These are phyloP conservation scores for Sporothrix globosa DNA, from an alignment of 2,329 filamentous ascomycete species.

Conservation along the genomic window DNA sequence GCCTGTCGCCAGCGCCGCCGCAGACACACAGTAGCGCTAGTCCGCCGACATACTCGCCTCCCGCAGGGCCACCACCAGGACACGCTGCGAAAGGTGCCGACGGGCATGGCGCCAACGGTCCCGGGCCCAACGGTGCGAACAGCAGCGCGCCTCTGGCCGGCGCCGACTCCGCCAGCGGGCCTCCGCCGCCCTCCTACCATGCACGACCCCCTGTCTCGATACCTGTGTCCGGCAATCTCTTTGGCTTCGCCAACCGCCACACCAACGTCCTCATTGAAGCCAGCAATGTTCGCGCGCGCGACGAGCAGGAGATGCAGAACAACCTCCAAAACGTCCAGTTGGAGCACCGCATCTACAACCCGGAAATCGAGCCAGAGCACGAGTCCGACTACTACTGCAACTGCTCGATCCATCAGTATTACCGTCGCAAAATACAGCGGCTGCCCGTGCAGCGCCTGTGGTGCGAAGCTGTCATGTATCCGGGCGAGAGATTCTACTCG, in stretches of 20 bases:
- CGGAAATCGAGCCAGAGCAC: conserved; percentile 53
- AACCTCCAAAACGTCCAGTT: conserved; percentile 47
- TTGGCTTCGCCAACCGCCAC: conserved; percentile 13
- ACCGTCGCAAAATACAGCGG: conserved; percentile 44
- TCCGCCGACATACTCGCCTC: conserved; percentile 5
- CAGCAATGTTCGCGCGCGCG: conserved; percentile 20
- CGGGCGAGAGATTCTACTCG: conserved; percentile 43
- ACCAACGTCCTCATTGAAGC: conserved; percentile 27
- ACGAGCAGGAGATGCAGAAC: conserved; percentile 50
- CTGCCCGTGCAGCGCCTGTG: conserved; percentile 47
- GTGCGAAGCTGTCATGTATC: conserved; percentile 53
- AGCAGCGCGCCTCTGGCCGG: not conserved
- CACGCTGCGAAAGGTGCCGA: not conserved
- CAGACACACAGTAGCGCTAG: not conserved
- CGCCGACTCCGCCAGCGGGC: not conserved
- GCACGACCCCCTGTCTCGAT: not conserved
- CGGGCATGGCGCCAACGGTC: not conserved
- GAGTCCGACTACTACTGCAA: conserved; percentile 47
- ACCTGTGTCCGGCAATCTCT: not conserved
- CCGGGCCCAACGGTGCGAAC: not conserved
- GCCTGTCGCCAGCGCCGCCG: not conserved
- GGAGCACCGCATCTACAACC: conserved; percentile 49
- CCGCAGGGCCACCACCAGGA: not conserved
- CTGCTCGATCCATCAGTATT: conserved; percentile 49
- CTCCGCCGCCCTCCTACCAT: conserved; percentile 18